Percentiles rank a stretch among this genome's conserved stretches.
These are phyloP conservation scores for Anisodus tanguticus DNA, from an alignment of 257 asterid genomes.

Conservation along the genomic window DNA sequence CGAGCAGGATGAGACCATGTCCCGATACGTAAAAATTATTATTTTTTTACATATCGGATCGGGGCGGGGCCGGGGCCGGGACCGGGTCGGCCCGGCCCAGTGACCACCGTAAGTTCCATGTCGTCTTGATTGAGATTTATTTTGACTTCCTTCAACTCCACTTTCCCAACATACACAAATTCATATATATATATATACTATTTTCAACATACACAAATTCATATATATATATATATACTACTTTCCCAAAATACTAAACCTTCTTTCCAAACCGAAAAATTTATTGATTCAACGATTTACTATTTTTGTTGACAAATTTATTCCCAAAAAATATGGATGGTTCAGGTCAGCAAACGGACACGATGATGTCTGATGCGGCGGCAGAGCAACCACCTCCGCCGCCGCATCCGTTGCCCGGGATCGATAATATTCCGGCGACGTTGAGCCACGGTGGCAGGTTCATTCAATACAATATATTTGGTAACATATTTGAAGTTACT, in stretches of 20 bases:
- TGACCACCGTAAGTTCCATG: neutral
- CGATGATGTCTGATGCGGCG: conserved; percentile 34
- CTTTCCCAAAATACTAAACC: conserved; percentile 22
- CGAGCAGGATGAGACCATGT: no score
- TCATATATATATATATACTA: neutral
- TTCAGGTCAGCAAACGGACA: conserved; percentile 35
- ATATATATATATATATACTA: neutral
- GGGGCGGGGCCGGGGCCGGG: no score
- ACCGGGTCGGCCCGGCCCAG: no score
- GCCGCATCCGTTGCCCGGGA: conserved; percentile 13
- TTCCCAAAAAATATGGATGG: conserved; percentile 18
- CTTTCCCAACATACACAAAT: neutral
- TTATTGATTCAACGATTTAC: neutral
- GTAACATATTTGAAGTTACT: conserved; percentile 39
- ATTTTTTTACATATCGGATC: no score
- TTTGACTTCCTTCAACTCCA: conserved; percentile 16
- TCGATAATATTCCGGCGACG: conserved; percentile 37
- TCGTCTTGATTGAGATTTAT: neutral
- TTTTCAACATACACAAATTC: neutral
- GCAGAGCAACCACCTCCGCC: conserved; percentile 16
- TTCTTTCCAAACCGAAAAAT: neutral
- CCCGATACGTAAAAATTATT: no score
- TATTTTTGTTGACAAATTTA: neutral
- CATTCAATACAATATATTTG: conserved; percentile 41
- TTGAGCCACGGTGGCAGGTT: conserved; percentile 38